phyloP scores from a whole-genome alignment of 1,139 yeast species.

The Taiozyma sp. region DNA sequence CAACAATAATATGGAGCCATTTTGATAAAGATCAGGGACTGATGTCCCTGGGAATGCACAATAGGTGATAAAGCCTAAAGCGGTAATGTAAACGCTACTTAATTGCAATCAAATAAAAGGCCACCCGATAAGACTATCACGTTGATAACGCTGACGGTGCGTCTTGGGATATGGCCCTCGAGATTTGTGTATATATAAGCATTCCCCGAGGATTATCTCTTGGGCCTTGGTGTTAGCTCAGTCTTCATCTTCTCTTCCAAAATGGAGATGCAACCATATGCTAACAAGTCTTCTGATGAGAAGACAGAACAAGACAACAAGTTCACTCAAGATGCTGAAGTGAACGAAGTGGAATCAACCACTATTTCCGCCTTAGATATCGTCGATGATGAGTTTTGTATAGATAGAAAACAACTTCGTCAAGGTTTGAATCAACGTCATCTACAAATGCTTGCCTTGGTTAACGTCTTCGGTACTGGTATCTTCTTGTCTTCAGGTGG shows the following conservation, averaged over 20 bases:
- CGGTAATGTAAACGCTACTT: not conserved
- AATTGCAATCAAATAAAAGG: not conserved
- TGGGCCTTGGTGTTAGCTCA: not conserved
- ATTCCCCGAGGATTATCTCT: not conserved
- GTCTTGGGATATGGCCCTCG: not conserved
- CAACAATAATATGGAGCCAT: not conserved
- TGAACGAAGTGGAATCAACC: not conserved
- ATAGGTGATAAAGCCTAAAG: not conserved
- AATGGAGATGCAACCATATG: not conserved
- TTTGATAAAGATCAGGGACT: not conserved
- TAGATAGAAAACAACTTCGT: constrained; percentile 28
- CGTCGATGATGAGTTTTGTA: constrained; percentile 19
- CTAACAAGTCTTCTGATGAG: not conserved
- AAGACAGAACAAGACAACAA: not conserved
- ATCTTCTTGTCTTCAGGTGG: constrained; percentile 51
- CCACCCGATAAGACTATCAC: not conserved
- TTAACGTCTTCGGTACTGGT: constrained; percentile 50
- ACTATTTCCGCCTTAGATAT: not conserved
- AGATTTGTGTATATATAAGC: not conserved
- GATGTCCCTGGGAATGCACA: not conserved
- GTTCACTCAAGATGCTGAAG: not conserved
- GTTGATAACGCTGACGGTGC: not conserved
- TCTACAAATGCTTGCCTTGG: constrained; percentile 32
- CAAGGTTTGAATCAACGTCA: constrained; percentile 29
- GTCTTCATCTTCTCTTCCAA: not conserved